Base-by-base conservation (phyloP, 2,329 filamentous ascomycete genomes). In the Lomentospora prolificans region DNA sequence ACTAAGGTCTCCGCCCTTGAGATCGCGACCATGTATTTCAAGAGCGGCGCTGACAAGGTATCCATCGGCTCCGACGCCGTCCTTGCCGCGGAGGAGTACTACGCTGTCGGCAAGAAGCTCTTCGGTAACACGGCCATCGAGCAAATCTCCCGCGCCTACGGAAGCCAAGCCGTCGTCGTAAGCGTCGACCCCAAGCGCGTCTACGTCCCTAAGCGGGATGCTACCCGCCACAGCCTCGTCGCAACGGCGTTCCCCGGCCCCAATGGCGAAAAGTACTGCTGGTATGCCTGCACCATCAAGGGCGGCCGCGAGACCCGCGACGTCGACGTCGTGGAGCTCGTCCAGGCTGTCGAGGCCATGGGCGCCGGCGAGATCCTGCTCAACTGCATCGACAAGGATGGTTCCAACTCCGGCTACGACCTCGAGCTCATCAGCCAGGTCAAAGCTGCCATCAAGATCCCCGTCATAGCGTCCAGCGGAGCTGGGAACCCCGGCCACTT, bases 211-310 rank as follows among this genome's bases (percentile, higher is more conserved):
- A 85, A 86, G 39, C 72, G 78, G 24, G 81, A 85, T 52, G 90
- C 89, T 55, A 78, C 80, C 1, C 85, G 89, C 64, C 87, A 94
- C 70, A 72, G 75, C 69, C 89, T 86, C 12, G 74, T 96, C 65
- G 74, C 78, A 65, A 96, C 92, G 0, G 67, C 72, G 0, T 80
- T 75, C 59, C 84, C 82, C 0, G 90, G 91, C 7, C 84, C 88
- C 22, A 78, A 80, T 46, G 90, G 90, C 27, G 89, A 96, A 70
- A 74, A 76, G 54, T 87, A 84, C 70, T 96, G 90, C 75, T 99
- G 92, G 92, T 99, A 96, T 69, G 91, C 94, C 57, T 97, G 94
- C 73, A 99, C 94, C 5, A 90, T 95, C 74, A 95, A 92, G 73
- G 94, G 94, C 50, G 94, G 94, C 5, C 85, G 94, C 59, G 92